Conservation (phyloP, 2,329 filamentous ascomycete species). For the Fusarium sp. region DNA sequence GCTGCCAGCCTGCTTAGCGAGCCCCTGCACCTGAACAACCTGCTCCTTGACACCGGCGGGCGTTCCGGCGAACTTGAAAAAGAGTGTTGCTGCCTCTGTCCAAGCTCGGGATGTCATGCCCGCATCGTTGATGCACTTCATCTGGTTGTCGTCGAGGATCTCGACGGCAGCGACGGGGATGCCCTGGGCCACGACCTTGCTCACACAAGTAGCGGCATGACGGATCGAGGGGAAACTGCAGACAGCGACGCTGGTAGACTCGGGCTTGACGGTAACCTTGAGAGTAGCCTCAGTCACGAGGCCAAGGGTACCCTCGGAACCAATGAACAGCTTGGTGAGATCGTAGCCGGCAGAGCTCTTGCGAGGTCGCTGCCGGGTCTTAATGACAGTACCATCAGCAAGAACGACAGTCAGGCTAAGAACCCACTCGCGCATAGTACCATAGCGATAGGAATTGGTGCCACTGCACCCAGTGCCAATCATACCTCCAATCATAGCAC, state of each 20-base stretch:
- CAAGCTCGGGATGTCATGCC: slow-evolving; percentile 72
- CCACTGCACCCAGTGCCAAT: slow-evolving; percentile 77
- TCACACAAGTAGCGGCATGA: slow-evolving; percentile 80
- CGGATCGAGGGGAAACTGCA: slow-evolving; percentile 67
- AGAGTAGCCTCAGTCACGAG: slow-evolving; percentile 90
- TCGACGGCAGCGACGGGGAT: slow-evolving; percentile 91
- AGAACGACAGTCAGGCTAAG: slow-evolving; percentile 85
- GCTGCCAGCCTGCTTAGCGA: slow-evolving; percentile 69
- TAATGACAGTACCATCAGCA: slow-evolving; percentile 88
- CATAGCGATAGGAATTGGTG: slow-evolving; percentile 91
- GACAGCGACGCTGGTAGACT: slow-evolving; percentile 82
- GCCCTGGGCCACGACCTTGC: slow-evolving; percentile 79
- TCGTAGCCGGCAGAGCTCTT: slow-evolving; percentile 95
- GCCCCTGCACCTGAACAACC: slow-evolving; percentile 69
- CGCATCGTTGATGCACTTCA: slow-evolving; percentile 72
- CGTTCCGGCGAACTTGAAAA: slow-evolving; percentile 85
- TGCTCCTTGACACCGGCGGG: slow-evolving; percentile 79
- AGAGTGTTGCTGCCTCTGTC: slow-evolving; percentile 78
- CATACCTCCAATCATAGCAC: slow-evolving; percentile 92
- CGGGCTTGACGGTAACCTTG: slow-evolving; percentile 83
- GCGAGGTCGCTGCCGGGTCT: slow-evolving; percentile 84
- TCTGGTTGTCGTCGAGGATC: slow-evolving; percentile 91
- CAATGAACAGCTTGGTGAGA: slow-evolving; percentile 87
- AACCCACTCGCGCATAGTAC: slow-evolving; percentile 96
- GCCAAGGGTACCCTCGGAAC: slow-evolving; percentile 89